Evolutionary conservation across 257 asterid genomes (phyloP).

Genomic region (Ilex asprella): DNA sequence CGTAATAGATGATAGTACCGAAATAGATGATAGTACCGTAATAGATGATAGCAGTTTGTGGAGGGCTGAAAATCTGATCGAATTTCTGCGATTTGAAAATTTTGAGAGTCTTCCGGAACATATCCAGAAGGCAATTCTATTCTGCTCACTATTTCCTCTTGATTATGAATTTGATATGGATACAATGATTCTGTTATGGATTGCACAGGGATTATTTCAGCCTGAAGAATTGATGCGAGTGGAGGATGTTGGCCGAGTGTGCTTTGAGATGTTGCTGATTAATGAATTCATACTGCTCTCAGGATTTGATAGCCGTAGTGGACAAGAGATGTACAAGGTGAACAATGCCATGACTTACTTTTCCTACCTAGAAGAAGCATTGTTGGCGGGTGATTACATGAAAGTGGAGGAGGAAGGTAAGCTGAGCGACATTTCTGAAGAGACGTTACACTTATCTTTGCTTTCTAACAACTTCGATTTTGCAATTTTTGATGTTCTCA

Average conservation of each 20-base stretch:
- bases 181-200: constrained; percentile 37
- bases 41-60: too few species aligned
- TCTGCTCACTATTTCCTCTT: constrained; percentile 22
- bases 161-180: constrained; percentile 30
- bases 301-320: constrained; percentile 10
- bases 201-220: constrained; percentile 38
- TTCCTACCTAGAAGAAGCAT: constrained; percentile 12
- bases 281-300: constrained; percentile 19
- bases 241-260: constrained; percentile 29
- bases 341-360: constrained; percentile 2
- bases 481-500: constrained; percentile 15
- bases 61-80: too few species aligned
- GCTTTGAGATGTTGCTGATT: constrained; percentile 21
- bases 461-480: constrained; percentile 16
- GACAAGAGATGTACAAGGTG: constrained; percentile 26
- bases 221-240: constrained; percentile 12
- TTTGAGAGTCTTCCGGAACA: too few species aligned
- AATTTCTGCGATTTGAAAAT: too few species aligned
- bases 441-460: constrained; percentile 24
- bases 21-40: too few species aligned
- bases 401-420: constrained; percentile 12
- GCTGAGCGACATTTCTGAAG: constrained; percentile 8
- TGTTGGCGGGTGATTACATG: background rate
- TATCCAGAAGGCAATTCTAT: background rate
- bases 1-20: too few species aligned